Percentiles rank a stretch among this genome's conserved stretches.
Evolutionary conservation across 2,329 filamentous ascomycete species (phyloP).

Genomic region (Blastomyces parvus): DNA sequence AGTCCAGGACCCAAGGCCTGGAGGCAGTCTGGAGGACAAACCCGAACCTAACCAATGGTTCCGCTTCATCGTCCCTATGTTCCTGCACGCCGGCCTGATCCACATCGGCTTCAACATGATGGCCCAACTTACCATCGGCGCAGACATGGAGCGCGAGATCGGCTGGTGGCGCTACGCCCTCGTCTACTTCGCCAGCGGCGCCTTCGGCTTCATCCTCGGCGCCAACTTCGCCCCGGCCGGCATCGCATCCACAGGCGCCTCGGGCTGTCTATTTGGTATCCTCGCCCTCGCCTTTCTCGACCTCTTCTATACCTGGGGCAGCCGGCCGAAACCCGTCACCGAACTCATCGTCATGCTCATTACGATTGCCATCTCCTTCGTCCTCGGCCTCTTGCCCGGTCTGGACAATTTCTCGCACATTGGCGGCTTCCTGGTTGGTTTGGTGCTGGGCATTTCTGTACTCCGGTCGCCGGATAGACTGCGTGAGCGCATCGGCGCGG

Average conservation of each 20-base stretch:
- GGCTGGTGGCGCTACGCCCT: slow-evolving; percentile 79
- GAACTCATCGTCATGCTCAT: slow-evolving; percentile 81
- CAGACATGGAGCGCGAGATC: slow-evolving; percentile 87
- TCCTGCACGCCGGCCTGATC: slow-evolving; percentile 85
- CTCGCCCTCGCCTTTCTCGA: slow-evolving; percentile 82
- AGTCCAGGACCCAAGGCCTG: slow-evolving; percentile 54
- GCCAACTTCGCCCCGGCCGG: slow-evolving; percentile 82
- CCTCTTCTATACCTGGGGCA: slow-evolving; percentile 82
- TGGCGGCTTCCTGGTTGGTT: slow-evolving; percentile 85
- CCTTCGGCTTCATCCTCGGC: slow-evolving; percentile 91
- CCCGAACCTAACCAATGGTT: slow-evolving; percentile 87
- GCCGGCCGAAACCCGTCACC: slow-evolving; percentile 64
- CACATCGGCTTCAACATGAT: slow-evolving; percentile 96
- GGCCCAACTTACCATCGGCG: slow-evolving; percentile 77
- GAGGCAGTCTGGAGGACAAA: slow-evolving; percentile 43
- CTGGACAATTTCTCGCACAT: slow-evolving; percentile 98
- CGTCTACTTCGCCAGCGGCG: slow-evolving; percentile 83
- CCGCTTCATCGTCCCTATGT: slow-evolving; percentile 91
- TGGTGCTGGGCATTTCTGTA: slow-evolving; percentile 76
- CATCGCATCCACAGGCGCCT: slow-evolving; percentile 78
- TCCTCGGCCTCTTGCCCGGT: slow-evolving; percentile 80
- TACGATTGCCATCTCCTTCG: slow-evolving; percentile 82
- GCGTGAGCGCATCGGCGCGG: slow-evolving; percentile 59
- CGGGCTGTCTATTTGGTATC: slow-evolving; percentile 82
- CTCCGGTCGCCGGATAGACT: slow-evolving; percentile 79